Base-by-base conservation (phyloP, 352 stramenopile genomes). In the Pythium guiyangense region DNA sequence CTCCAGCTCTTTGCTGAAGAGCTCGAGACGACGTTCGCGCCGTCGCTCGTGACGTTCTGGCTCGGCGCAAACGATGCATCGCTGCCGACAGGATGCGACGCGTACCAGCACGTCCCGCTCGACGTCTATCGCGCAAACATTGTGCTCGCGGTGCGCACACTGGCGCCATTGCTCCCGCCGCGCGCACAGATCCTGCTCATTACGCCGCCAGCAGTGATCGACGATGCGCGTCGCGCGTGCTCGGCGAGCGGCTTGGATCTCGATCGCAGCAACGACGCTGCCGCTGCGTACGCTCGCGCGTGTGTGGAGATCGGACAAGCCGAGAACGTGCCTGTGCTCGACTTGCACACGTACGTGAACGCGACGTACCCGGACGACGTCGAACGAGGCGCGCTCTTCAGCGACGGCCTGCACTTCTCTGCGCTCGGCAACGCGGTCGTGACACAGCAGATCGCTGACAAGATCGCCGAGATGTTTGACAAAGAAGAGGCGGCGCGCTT, bases 11-110 rank as follows among this genome's bases (percentile, higher is more conserved):
- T 86, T 4, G 48, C 66, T 40, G 45, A 65, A 0, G 77, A 91
- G 48, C 66, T 87, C 31, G 31, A 49, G 12, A 49, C 22, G 20
- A 66, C 67, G 49, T 60, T 61, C 15, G 55, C 63, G 4, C 77
- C 78, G 22, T 57, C 68, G 29, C 63, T 92, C 26, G 64, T 90
- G 42, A 84, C 70, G 34, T 46, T 92, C n/a, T 89, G 73, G 72
- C 57, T 92, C 51, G 81, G 79, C 17, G 71, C 81, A 22, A 92
- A 92, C 35, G 79, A 92, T 49, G 77, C 79, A n/a, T 72, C 77
- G 15, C 62, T 79, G 2, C 45, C 48, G 1, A 51, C 55, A 1
- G 66, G 73, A 4, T 18, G 35, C 3, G 54, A 65, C 10, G 58
- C 47, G 15, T 47, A 45, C 4, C 74, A 83, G 60, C 72, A 84